Conservation (phyloP, 768 basidiomycete genomes). For the Hysterangium stoloniferum region DNA sequence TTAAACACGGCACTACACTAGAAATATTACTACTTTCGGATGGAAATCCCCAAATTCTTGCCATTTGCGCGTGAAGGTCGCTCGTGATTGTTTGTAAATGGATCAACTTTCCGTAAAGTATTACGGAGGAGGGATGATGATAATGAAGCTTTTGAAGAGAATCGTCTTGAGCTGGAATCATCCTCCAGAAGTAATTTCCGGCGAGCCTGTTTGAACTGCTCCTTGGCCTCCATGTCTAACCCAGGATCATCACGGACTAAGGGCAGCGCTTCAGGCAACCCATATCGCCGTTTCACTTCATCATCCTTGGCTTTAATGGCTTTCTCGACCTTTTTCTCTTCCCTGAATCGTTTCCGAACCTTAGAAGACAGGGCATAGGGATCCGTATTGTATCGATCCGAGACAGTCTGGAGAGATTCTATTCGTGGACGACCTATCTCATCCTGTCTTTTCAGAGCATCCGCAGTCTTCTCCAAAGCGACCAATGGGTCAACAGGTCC, state of each 20-base stretch:
- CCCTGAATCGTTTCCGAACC: slow-evolving; percentile 75
- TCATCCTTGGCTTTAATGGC: slow-evolving; percentile 65
- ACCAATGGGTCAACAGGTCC: slow-evolving; percentile 76
- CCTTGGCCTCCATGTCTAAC: slow-evolving; percentile 50
- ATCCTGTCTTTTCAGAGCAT: slow-evolving; percentile 61
- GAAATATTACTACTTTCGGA: slow-evolving; percentile 9
- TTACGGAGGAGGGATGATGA: slow-evolving; percentile 11
- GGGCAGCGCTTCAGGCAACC: slow-evolving; percentile 57
- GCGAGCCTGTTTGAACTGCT: slow-evolving; percentile 51
- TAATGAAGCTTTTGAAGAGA: slow-evolving; percentile 5
- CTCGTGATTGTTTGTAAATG: not conserved
- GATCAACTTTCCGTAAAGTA: not conserved
- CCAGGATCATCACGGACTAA: slow-evolving; percentile 58
- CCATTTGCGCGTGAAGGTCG: not conserved
- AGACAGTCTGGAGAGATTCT: slow-evolving; percentile 67
- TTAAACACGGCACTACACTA: slow-evolving; percentile 6
- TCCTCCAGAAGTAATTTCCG: slow-evolving; percentile 37
- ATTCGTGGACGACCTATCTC: slow-evolving; percentile 75
- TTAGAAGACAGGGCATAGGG: slow-evolving; percentile 75
- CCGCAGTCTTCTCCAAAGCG: slow-evolving; percentile 82
- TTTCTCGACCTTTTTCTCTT: slow-evolving; percentile 75
- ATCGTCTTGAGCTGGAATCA: not conserved
- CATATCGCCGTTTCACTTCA: slow-evolving; percentile 64
- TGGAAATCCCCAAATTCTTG: slow-evolving; percentile 4
- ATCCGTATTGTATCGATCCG: slow-evolving; percentile 75